Percentiles rank a stretch among this genome's conserved stretches.
These are phyloP conservation scores for Tephrocybe rancida DNA, from an alignment of 768 basidiomycete genomes.

Conservation along the genomic window DNA sequence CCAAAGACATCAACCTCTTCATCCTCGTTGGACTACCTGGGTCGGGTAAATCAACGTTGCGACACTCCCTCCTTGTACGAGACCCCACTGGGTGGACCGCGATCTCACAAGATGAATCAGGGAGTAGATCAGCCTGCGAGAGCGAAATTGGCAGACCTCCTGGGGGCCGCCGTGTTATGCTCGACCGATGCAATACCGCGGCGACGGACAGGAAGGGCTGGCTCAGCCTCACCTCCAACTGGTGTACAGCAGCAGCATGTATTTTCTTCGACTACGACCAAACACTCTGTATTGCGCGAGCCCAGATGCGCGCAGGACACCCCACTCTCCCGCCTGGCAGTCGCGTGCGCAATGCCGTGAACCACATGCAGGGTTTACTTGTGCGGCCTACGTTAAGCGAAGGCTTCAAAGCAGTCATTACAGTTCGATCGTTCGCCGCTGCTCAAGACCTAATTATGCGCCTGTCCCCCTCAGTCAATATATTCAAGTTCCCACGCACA, in stretches of 20 bases:
- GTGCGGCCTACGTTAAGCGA: conserved; percentile 47
- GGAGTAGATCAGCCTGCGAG: conserved; percentile 53
- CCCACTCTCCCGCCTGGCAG: conserved; percentile 59
- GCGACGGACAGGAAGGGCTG: conserved; percentile 48
- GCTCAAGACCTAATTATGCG: conserved; percentile 46
- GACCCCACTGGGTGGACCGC: conserved; percentile 43
- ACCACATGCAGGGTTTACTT: conserved; percentile 52
- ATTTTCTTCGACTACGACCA: conserved; percentile 58
- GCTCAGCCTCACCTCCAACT: conserved; percentile 51
- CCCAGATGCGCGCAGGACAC: conserved; percentile 59
- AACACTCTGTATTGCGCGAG: conserved; percentile 52
- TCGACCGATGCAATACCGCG: conserved; percentile 61
- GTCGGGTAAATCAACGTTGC: conserved; percentile 61
- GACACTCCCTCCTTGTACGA: conserved; percentile 46
- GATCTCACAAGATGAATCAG: conserved; percentile 60
- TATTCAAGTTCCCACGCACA: conserved; percentile 65
- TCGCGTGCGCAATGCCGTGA: conserved; percentile 55
- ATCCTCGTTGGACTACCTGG: conserved; percentile 65
- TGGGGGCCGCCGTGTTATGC: conserved; percentile 41
- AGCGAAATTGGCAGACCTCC: conserved; percentile 44
- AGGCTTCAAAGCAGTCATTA: conserved; percentile 54
- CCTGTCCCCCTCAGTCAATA: conserved; percentile 41
- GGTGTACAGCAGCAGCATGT: conserved; percentile 47
- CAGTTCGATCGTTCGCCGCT: conserved; percentile 52
- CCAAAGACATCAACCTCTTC: conserved; percentile 42